phyloP scores from a whole-genome alignment of 140 eudicot genomes.

The Anethum foeniculum region DNA sequence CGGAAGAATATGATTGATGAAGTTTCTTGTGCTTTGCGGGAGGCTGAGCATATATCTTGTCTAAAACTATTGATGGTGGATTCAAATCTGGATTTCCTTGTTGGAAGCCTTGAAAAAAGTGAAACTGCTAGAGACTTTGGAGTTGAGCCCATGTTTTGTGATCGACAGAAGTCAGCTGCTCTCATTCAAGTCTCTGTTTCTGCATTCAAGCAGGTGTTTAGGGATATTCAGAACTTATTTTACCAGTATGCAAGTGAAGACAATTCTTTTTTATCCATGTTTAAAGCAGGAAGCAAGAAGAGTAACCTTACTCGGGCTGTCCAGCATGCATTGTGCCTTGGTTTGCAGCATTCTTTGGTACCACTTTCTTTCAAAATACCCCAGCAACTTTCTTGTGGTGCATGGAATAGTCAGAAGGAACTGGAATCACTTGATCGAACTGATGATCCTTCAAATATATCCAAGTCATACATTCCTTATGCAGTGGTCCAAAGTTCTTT shows the following conservation, averaged over 20 bases:
- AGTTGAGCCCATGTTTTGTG: slow-evolving; percentile 21
- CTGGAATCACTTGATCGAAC: slow-evolving; percentile 18
- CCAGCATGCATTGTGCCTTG: slow-evolving; percentile 84
- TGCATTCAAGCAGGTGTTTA: slow-evolving; percentile 59
- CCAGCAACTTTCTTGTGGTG: slow-evolving; percentile 52
- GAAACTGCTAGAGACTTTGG: slow-evolving; percentile 17
- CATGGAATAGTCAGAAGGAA: slow-evolving; percentile 68
- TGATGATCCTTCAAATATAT: slow-evolving; percentile 16
- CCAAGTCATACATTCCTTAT: slow-evolving; percentile 52
- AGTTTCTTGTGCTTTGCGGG: slow-evolving; percentile 54
- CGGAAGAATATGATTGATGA: slow-evolving; percentile 55
- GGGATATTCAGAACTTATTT: slow-evolving; percentile 58
- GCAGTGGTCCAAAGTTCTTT: slow-evolving; percentile 52
- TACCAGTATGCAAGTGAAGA: slow-evolving; percentile 44
- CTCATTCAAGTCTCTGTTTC: slow-evolving; percentile 53
- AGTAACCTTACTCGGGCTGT: slow-evolving; percentile 58
- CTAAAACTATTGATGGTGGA: slow-evolving; percentile 57
- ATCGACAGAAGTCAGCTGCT: slow-evolving; percentile 63
- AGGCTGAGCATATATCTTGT: slow-evolving; percentile 58
- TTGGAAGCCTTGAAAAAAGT: slow-evolving; percentile 26
- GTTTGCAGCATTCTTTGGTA: slow-evolving; percentile 67
- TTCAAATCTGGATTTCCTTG: slow-evolving; percentile 37
- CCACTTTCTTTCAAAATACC: slow-evolving; percentile 67
- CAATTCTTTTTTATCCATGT: slow-evolving; percentile 65
- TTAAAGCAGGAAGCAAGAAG: slow-evolving; percentile 90